phyloP scores from a whole-genome alignment of 805 yeast species.

The Wickerhamomyces hampshirensis region DNA sequence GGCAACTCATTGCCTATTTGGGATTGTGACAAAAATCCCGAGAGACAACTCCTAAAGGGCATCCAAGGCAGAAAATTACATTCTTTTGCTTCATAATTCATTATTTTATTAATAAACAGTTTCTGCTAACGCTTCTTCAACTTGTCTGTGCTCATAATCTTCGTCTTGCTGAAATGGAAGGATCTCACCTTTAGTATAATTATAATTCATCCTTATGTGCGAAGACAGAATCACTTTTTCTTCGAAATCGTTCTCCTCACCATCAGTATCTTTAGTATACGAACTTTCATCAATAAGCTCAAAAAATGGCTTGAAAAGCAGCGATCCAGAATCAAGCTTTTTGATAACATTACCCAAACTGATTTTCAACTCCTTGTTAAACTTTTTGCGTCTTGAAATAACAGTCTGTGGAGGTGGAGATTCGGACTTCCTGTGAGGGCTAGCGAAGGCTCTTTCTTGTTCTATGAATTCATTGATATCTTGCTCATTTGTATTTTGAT shows the following conservation, averaged over 20 bases:
- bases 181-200: conserved; percentile 15
- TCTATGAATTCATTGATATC: conserved; percentile 1
- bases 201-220: background rate
- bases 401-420: background rate
- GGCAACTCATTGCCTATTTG: too few species aligned
- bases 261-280: background rate
- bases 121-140: conserved; percentile 14
- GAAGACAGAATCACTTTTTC: background rate
- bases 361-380: conserved; percentile 19
- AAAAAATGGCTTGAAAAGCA: conserved; percentile 24
- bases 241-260: background rate
- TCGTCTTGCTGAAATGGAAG: conserved; percentile 15
- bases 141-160: conserved; percentile 12
- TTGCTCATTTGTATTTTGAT: conserved; percentile 12
- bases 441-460: background rate
- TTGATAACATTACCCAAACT: conserved; percentile 22
- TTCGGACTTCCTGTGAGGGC: background rate
- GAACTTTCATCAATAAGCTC: conserved; percentile 15
- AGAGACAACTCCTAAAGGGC: too few species aligned
- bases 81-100: too few species aligned
- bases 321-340: conserved; percentile 21
- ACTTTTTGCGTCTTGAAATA: conserved; percentile 13
- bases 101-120: too few species aligned
- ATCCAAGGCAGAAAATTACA: too few species aligned
- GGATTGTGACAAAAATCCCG: too few species aligned